Conservation (phyloP, 257 asterid species). For the Thymus quinquecostatus region DNA sequence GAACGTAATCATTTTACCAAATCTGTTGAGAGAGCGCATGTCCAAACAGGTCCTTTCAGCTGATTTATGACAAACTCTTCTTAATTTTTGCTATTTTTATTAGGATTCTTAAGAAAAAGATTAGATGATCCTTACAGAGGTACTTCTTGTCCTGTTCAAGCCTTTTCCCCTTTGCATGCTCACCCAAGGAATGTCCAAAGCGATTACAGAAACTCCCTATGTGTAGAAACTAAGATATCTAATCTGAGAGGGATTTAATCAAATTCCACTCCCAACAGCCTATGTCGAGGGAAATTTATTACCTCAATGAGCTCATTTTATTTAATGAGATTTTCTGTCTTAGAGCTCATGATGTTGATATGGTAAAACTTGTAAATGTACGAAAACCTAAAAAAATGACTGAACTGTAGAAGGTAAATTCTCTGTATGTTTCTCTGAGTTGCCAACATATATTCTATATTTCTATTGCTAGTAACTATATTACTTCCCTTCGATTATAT, state of each 20-base stretch:
- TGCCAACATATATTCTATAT: slow-evolving; percentile 11
- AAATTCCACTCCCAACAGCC: not conserved
- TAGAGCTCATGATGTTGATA: not conserved
- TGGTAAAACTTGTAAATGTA: slow-evolving; percentile 1
- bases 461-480: slow-evolving; percentile 11
- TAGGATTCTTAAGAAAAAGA: not conserved
- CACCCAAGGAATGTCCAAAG: not conserved
- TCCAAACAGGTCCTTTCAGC: not conserved
- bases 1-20: not conserved
- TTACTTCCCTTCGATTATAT: slow-evolving; percentile 17
- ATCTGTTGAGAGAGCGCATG: not conserved
- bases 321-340: not conserved
- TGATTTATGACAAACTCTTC: slow-evolving; percentile 1
- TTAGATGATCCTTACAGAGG: not conserved
- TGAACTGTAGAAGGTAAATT: slow-evolving; percentile 2
- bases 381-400: not conserved
- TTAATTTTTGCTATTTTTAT: not conserved
- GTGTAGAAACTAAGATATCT: not conserved
- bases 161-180: not conserved
- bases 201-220: not conserved
- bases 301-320: not conserved
- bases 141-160: not conserved
- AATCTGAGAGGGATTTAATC: slow-evolving; percentile 4
- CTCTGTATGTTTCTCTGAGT: slow-evolving; percentile 12
- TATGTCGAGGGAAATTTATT: not conserved